Evolutionary conservation across 257 asterid genomes (phyloP).

Genomic region (Hygrophila difformis): DNA sequence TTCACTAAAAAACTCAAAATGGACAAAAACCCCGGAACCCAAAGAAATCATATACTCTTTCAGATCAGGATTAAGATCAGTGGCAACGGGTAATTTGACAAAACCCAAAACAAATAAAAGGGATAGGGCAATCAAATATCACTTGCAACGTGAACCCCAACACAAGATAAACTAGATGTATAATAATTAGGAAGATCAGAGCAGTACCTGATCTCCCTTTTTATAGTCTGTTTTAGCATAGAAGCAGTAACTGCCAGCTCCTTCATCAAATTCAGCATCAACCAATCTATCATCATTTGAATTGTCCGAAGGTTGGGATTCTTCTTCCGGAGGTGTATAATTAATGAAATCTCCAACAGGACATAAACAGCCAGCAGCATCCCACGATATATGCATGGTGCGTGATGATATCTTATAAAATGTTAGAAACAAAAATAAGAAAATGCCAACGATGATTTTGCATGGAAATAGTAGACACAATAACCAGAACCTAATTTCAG

Average conservation of each 20-base stretch:
- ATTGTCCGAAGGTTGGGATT: neutral
- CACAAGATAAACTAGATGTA: constrained; percentile 2
- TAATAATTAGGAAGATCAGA: constrained; percentile 3
- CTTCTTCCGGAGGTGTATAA: constrained; percentile 76
- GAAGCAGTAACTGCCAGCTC: constrained; percentile 57
- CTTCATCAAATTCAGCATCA: constrained; percentile 70
- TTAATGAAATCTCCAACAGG: constrained; percentile 96
- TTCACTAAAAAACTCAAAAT: too few species aligned
- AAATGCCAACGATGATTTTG: too few species aligned
- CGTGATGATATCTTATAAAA: constrained; percentile 83
- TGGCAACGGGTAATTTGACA: too few species aligned
- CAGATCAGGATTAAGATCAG: too few species aligned
- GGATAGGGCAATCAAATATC: constrained; percentile 3
- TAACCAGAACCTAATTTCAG: too few species aligned
- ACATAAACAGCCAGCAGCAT: constrained; percentile 80
- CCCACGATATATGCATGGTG: constrained; percentile 89
- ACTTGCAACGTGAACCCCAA: neutral
- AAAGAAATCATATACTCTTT: too few species aligned
- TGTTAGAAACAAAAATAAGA: constrained; percentile 9
- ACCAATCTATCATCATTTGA: constrained; percentile 34
- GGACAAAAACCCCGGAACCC: too few species aligned
- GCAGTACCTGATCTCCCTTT: constrained; percentile 75
- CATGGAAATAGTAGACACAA: too few species aligned
- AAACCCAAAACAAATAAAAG: neutral
- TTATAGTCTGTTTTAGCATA: constrained; percentile 63